Conservation (phyloP, 129 eudicot genomes). For the Escallonia rubra region DNA sequence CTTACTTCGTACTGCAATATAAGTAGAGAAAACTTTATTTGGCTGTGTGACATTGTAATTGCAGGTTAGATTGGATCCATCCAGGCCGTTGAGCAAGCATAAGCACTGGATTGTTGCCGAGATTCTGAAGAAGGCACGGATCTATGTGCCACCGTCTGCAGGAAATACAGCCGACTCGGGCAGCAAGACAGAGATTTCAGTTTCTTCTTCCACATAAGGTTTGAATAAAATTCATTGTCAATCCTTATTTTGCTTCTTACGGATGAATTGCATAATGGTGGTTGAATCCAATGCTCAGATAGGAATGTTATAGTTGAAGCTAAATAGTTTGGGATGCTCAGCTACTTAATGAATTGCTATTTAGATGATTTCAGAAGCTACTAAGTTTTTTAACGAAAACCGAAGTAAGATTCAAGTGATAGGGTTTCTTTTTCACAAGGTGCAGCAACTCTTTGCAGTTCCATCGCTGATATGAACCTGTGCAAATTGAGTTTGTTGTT, state of each 20-base stretch:
- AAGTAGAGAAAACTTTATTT: not conserved
- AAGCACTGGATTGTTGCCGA: constrained; percentile 83
- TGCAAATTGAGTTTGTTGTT: too few relatives aligned
- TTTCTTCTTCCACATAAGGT: constrained; percentile 42
- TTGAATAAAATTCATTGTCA: not conserved
- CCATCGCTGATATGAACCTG: too few relatives aligned
- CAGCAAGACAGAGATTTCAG: constrained; percentile 20
- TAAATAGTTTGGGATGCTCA: too few relatives aligned
- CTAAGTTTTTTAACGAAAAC: too few relatives aligned
- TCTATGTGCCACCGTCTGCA: constrained; percentile 55
- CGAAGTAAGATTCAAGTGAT: too few relatives aligned
- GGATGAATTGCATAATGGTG: not conserved
- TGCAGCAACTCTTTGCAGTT: too few relatives aligned
- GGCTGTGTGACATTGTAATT: constrained; percentile 10
- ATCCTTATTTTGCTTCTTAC: not conserved
- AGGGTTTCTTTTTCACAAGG: too few relatives aligned
- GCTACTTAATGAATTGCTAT: too few relatives aligned
- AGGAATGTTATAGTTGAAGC: too few relatives aligned
- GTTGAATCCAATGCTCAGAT: too few relatives aligned
- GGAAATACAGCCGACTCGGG: constrained; percentile 18
- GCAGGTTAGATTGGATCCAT: constrained; percentile 77
- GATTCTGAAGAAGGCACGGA: constrained; percentile 73
- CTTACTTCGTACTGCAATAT: too few relatives aligned
- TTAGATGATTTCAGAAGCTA: too few relatives aligned
- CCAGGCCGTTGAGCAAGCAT: constrained; percentile 84